Evolutionary conservation across 176 grass and related monocot species (phyloP), one percentile per base, ranked within the genome.

Genomic region (Puccinellia tenuiflora): DNA sequence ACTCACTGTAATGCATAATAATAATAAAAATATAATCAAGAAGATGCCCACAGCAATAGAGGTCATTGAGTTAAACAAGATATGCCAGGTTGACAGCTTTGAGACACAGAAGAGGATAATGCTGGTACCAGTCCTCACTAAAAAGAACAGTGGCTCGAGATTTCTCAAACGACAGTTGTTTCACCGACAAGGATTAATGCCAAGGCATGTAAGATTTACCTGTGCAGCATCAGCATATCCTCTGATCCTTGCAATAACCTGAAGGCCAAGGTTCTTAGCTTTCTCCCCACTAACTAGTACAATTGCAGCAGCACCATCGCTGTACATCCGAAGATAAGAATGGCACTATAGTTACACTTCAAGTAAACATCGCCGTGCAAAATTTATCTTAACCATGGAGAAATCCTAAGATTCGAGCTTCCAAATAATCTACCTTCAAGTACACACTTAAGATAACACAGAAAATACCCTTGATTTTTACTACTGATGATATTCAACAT

Each of bases 241-340:
- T 84, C 83, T 91, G 64, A 98, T 95, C 86, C 79, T 98, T 76
- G 92, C 96, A 87, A 95, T 86, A 85, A 91, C 84, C 84, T 95
- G 57, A 71, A 98, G 87, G 62, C 92, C 92, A 73, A 98, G 83
- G 16, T 78, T 81, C 61, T 82, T 92, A 77, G 96, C 96, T 87
- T 95, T 98, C 53, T 85, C 85, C 71, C 89, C 92, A 47, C 92
- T 98, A 20, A 98, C 96, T 24, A 98, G 66, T 21, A 98, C 96
- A 85, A 98, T 55, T 56, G 96, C 92, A 81, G 96, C 92, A 85
- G 96, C 96, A 45, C 96, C 96, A 83, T 98, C 96, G 72, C 92
- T 98, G 71, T 48, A 17, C 21, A 79, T 34, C 28, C 55, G 45
- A 70, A 79, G n/a, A 81, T 71, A 71, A 86, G 68, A 54, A 71